Conservation (phyloP, 306 rosid species). For the Dalbergia cochinchinensis region DNA sequence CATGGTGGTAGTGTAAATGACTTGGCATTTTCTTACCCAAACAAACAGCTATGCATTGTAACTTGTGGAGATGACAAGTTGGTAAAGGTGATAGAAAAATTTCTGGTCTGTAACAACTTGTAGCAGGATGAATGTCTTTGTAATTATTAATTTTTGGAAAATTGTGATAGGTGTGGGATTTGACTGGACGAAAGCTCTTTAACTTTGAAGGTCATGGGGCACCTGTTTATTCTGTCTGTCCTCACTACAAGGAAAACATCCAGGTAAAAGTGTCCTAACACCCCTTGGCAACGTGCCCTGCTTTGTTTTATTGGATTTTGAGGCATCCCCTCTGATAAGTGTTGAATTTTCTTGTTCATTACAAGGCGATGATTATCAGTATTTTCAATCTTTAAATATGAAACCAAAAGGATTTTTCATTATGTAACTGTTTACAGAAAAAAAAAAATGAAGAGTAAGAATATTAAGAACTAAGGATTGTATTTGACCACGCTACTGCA, state of each 20-base stretch:
- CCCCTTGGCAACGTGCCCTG: not conserved
- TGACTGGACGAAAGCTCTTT: slow-evolving; percentile 61
- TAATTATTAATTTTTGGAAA: slow-evolving; percentile 3
- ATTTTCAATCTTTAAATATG: not conserved
- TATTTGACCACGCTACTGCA: slow-evolving; percentile 11
- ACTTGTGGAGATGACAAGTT: slow-evolving; percentile 86
- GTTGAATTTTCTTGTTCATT: slow-evolving; percentile 18
- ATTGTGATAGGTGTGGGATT: slow-evolving; percentile 79
- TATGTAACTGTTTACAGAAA: too few relatives aligned
- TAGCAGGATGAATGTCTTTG: slow-evolving; percentile 25
- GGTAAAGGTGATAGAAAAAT: slow-evolving; percentile 63
- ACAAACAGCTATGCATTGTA: slow-evolving; percentile 61
- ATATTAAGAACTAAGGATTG: too few relatives aligned
- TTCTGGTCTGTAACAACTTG: not conserved
- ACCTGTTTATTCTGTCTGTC: slow-evolving; percentile 79
- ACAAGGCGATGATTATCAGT: not conserved
- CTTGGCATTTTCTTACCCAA: slow-evolving; percentile 69
- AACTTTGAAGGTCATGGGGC: slow-evolving; percentile 83
- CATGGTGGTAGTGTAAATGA: slow-evolving; percentile 82
- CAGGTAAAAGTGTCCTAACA: slow-evolving; percentile 56
- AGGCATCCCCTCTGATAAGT: not conserved
- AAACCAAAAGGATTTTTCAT: slow-evolving; percentile 5
- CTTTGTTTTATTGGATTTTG: slow-evolving; percentile 26
- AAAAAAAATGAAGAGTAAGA: too few relatives aligned
- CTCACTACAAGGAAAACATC: slow-evolving; percentile 70